Percentiles rank a stretch among this genome's conserved stretches.
These are phyloP conservation scores for Podaxis sp. DNA, from an alignment of 768 basidiomycete species.

Conservation along the genomic window DNA sequence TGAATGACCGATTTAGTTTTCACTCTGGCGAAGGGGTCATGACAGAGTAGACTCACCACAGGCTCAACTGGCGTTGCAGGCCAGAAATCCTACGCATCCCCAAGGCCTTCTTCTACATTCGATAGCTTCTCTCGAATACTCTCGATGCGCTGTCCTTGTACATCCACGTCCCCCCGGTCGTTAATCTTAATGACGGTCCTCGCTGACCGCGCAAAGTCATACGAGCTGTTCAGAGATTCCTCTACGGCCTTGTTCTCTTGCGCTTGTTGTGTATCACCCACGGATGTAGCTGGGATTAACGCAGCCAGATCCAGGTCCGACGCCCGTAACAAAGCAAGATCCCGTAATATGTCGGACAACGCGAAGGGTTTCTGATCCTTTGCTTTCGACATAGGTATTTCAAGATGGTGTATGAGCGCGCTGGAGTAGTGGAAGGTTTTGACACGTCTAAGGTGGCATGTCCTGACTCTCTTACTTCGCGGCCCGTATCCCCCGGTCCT, in stretches of 20 bases:
- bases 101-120: conserved; percentile 43
- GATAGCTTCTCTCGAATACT: conserved; percentile 54
- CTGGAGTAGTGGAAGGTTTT: background rate
- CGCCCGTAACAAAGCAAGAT: conserved; percentile 70
- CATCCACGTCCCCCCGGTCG: conserved; percentile 51
- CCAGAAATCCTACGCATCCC: conserved; percentile 9
- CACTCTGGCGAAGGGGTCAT: background rate
- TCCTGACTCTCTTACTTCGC: too few relatives aligned
- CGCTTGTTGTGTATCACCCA: background rate
- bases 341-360: conserved; percentile 61
- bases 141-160: conserved; percentile 55
- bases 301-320: conserved; percentile 43
- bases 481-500: too few relatives aligned
- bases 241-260: conserved; percentile 23
- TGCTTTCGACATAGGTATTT: conserved; percentile 23
- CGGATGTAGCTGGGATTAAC: conserved; percentile 18
- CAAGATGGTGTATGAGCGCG: background rate
- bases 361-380: conserved; percentile 51
- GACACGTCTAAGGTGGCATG: background rate
- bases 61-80: background rate
- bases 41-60: background rate
- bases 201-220: conserved; percentile 58
- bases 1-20: background rate
- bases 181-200: conserved; percentile 56
- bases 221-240: conserved; percentile 49